Percentiles rank a stretch among this genome's conserved stretches.
Conservation (phyloP, 2,329 filamentous ascomycete genomes). For the Aureobasidium leucospermi region DNA sequence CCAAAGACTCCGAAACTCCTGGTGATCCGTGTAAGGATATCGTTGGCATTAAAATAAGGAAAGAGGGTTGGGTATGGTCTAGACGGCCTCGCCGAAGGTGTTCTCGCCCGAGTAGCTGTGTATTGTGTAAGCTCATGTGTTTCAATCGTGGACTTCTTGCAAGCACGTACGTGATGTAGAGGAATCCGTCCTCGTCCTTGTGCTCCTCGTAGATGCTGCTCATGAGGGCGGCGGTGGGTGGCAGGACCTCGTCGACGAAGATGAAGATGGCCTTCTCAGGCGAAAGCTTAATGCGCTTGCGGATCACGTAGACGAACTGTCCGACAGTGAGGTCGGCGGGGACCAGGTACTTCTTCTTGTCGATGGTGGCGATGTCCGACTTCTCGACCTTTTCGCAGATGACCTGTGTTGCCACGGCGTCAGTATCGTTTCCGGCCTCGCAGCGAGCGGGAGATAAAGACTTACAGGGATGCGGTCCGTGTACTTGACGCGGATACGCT, state of each 20-base stretch:
- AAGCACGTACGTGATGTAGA: slow-evolving; percentile 80
- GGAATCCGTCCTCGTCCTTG: slow-evolving; percentile 80
- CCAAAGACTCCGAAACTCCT: slow-evolving; percentile 12
- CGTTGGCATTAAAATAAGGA: neutral
- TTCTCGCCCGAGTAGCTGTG: slow-evolving; percentile 91
- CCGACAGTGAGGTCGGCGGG: slow-evolving; percentile 96
- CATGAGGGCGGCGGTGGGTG: slow-evolving; percentile 95
- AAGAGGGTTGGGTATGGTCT: neutral
- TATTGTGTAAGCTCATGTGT: slow-evolving; percentile 18
- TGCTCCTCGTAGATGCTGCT: slow-evolving; percentile 99
- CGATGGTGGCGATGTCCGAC: slow-evolving; percentile 97
- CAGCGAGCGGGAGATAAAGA: slow-evolving; percentile 24
- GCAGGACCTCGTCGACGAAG: slow-evolving; percentile 97
- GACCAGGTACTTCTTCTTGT: slow-evolving; percentile 99
- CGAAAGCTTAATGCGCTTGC: slow-evolving; percentile 97
- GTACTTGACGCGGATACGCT: slow-evolving; percentile 99
- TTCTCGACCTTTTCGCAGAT: slow-evolving; percentile 99
- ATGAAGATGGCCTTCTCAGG: slow-evolving; percentile 99
- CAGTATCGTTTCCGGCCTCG: slow-evolving; percentile 2
- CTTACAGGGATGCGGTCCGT: slow-evolving; percentile 94
- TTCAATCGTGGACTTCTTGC: neutral
- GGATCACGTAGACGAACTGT: slow-evolving; percentile 99
- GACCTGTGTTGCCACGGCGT: slow-evolving; percentile 51
- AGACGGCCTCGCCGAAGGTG: slow-evolving; percentile 67
- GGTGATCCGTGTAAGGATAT: slow-evolving; percentile 1